Evolutionary conservation across 805 yeast species (phyloP).

Genomic region (Ogataea minuta): DNA sequence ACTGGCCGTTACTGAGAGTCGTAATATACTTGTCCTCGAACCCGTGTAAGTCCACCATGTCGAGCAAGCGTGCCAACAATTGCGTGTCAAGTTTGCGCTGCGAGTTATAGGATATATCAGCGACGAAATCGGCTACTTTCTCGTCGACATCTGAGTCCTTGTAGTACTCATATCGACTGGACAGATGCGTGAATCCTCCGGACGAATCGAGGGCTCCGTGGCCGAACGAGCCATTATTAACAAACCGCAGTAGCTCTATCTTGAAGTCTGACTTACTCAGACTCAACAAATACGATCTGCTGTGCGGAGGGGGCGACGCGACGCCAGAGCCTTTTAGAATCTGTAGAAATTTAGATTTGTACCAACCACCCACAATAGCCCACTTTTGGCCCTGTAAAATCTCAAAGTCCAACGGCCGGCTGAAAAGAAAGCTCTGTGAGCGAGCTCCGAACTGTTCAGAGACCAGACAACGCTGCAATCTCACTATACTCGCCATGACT

Average conservation of each 20-base stretch:
- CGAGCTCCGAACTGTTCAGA: neutral
- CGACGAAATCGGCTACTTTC: conserved; percentile 58
- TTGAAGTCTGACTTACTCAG: conserved; percentile 44
- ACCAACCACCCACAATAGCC: conserved; percentile 53
- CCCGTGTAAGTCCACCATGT: conserved; percentile 51
- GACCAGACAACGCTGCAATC: conserved; percentile 2
- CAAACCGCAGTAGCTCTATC: conserved; percentile 38
- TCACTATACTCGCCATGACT: conserved; percentile 5
- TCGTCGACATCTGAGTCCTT: conserved; percentile 77
- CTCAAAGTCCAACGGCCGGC: conserved; percentile 40
- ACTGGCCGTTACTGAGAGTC: conserved; percentile 90
- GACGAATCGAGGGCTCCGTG: conserved; percentile 36
- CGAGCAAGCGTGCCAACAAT: conserved; percentile 43
- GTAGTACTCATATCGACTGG: conserved; percentile 86
- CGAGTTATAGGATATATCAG: conserved; percentile 51
- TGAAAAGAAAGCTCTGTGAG: conserved; percentile 31
- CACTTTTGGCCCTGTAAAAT: conserved; percentile 42
- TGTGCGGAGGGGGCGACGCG: conserved; percentile 48
- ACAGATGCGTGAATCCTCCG: conserved; percentile 63
- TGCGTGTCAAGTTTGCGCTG: conserved; percentile 35
- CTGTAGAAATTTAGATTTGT: conserved; percentile 53
- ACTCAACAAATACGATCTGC: conserved; percentile 52
- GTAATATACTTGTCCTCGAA: conserved; percentile 75
- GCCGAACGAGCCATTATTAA: conserved; percentile 37
- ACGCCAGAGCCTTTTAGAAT: conserved; percentile 55